Conservation (phyloP, 129 eudicot species). For the Artemisia tridentata region DNA sequence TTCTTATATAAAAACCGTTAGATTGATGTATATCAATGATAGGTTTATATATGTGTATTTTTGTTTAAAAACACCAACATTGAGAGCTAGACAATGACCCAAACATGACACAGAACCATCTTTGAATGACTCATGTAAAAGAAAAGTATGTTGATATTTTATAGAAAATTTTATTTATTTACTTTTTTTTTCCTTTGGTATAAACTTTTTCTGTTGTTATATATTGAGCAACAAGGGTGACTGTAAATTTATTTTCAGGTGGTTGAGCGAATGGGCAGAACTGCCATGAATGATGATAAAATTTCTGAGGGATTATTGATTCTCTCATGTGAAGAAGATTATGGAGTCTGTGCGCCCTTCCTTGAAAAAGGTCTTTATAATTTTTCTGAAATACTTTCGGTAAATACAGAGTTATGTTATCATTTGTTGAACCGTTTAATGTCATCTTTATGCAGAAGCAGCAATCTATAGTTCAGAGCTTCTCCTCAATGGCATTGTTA, state of each 20-base stretch:
- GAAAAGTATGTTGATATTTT: too few species aligned
- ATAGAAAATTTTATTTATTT: too few species aligned
- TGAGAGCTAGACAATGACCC: too few species aligned
- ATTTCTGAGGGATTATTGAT: conserved; percentile 55
- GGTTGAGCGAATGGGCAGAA: conserved; percentile 65
- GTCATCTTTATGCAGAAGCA: conserved; percentile 53
- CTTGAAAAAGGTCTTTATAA: conserved; percentile 63
- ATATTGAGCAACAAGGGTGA: background rate
- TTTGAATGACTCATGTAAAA: too few species aligned
- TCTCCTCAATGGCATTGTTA: conserved; percentile 82
- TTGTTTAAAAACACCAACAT: too few species aligned
- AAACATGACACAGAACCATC: too few species aligned
- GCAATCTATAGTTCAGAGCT: conserved; percentile 79
- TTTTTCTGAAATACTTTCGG: background rate
- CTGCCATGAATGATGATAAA: conserved; percentile 45
- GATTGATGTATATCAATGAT: too few species aligned
- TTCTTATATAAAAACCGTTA: too few species aligned
- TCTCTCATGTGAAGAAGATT: conserved; percentile 88
- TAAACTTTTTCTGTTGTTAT: background rate
- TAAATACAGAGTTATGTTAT: conserved; percentile 1
- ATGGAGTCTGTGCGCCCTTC: conserved; percentile 63
- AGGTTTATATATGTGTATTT: too few species aligned
- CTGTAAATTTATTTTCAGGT: conserved; percentile 44
- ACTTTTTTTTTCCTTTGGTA: background rate
- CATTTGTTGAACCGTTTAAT: background rate